Evolutionary conservation across 164 flowering plant genomes (phyloP).

Genomic region (Vitis riparia): DNA sequence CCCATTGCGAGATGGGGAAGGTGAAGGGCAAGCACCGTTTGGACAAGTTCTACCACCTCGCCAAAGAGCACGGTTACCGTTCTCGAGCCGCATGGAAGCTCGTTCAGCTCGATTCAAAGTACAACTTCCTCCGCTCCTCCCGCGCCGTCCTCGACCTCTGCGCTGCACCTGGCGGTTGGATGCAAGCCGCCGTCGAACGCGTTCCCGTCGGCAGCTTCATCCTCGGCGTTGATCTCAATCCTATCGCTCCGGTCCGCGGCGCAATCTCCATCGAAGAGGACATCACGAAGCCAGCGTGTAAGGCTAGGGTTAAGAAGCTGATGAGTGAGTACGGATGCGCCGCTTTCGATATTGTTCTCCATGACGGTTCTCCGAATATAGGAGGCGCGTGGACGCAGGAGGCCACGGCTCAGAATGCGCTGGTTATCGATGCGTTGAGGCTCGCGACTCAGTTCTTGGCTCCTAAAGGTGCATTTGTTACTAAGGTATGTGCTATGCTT

Average conservation of each 20-base stretch:
- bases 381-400: constrained; percentile 97
- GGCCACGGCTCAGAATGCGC: constrained; percentile 75
- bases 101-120: constrained; percentile 80
- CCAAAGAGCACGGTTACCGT: constrained; percentile 88
- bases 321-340: constrained; percentile 60
- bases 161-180: constrained; percentile 98
- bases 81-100: constrained; percentile 94
- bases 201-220: constrained; percentile 80
- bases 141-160: constrained; percentile 89
- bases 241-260: constrained; percentile 77
- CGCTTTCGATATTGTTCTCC: constrained; percentile 76
- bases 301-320: constrained; percentile 48
- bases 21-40: constrained; percentile 88
- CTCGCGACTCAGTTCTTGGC: constrained; percentile 77
- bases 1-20: constrained; percentile 56
- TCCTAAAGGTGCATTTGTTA: constrained; percentile 80
- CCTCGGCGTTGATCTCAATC: constrained; percentile 75
- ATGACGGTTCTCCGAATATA: constrained; percentile 92
- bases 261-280: constrained; percentile 74
- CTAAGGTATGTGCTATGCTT: constrained; percentile 52
- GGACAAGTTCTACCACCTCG: constrained; percentile 79
- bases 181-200: constrained; percentile 80
- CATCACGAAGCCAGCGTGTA: constrained; percentile 70
- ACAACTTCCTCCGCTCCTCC: constrained; percentile 61
- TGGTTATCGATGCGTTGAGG: constrained; percentile 80